Evolutionary conservation across 345 rosid species (phyloP).

Genomic region (Cardiospermum halicacabum): DNA sequence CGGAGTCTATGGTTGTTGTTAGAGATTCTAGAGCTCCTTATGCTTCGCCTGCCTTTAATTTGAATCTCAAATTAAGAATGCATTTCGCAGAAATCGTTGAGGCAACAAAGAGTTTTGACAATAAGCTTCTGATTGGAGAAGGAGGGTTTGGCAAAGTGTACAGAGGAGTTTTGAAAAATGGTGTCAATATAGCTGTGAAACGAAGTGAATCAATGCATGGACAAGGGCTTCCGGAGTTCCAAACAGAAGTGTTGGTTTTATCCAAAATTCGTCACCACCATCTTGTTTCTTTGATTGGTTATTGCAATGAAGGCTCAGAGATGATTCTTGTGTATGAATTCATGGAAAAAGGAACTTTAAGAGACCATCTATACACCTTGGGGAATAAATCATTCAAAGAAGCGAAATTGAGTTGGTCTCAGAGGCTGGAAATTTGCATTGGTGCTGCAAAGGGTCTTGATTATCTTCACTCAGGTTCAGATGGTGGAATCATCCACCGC

Average conservation of each 20-base stretch:
- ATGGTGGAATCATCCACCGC: conserved; percentile 47
- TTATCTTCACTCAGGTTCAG: conserved; percentile 44
- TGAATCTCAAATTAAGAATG: conserved; percentile 37
- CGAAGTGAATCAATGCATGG: conserved; percentile 38
- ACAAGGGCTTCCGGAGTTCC: conserved; percentile 51
- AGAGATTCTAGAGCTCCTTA: conserved; percentile 17
- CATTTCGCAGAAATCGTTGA: conserved; percentile 30
- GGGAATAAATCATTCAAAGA: not conserved
- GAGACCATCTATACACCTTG: conserved; percentile 39
- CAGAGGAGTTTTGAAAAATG: conserved; percentile 32
- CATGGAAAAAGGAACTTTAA: conserved; percentile 52
- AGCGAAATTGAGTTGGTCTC: conserved; percentile 42
- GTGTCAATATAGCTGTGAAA: conserved; percentile 44
- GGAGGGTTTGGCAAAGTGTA: conserved; percentile 52
- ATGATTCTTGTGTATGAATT: conserved; percentile 60
- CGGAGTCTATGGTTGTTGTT: conserved; percentile 10
- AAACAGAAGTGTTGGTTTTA: conserved; percentile 44
- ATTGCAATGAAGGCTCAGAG: conserved; percentile 49
- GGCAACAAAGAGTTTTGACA: conserved; percentile 41
- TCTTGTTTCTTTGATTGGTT: conserved; percentile 68
- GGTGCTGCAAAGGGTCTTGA: conserved; percentile 54
- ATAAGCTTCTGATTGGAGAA: conserved; percentile 29
- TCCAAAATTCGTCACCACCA: conserved; percentile 64
- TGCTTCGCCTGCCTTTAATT: conserved; percentile 16
- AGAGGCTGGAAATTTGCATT: conserved; percentile 56